These are phyloP conservation scores for Trypethelium eluteriae DNA, from an alignment of 495 filamentous ascomycete species.

Conservation along the genomic window DNA sequence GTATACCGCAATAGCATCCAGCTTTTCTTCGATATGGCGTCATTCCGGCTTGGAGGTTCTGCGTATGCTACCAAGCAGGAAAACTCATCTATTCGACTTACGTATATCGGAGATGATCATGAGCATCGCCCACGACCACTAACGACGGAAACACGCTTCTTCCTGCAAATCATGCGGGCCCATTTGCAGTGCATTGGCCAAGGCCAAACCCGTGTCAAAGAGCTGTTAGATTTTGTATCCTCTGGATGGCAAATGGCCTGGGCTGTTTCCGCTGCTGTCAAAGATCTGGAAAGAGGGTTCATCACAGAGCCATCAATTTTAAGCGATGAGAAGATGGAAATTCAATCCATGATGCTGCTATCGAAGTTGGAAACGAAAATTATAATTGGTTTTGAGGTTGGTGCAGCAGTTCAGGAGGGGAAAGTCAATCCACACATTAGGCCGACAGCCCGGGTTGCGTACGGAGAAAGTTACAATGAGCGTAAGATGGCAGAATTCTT, in stretches of 20 bases:
- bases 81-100: constrained; percentile 42
- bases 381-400: constrained; percentile 46
- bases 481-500: constrained; percentile 56
- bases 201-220: constrained; percentile 43
- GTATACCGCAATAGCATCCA: constrained; percentile 70
- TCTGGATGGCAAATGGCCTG: constrained; percentile 53
- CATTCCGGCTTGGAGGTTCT: constrained; percentile 40
- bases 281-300: constrained; percentile 45
- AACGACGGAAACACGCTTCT: constrained; percentile 57
- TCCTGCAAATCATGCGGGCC: constrained; percentile 56
- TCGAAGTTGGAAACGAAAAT: constrained; percentile 53
- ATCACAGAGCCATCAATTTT: constrained; percentile 48
- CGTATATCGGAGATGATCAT: constrained; percentile 40
- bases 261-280: constrained; percentile 46
- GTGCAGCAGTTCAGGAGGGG: constrained; percentile 35
- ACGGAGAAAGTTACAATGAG: constrained; percentile 59
- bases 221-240: constrained; percentile 49
- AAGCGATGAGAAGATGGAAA: constrained; percentile 48
- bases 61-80: constrained; percentile 8
- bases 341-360: constrained; percentile 51
- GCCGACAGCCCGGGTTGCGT: constrained; percentile 47
- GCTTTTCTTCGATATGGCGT: constrained; percentile 61
- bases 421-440: constrained; percentile 35
- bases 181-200: constrained; percentile 49
- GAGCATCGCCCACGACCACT: constrained; percentile 33